These are phyloP conservation scores for Tricholoma flavovirens DNA, from an alignment of 768 basidiomycete genomes.

Conservation along the genomic window DNA sequence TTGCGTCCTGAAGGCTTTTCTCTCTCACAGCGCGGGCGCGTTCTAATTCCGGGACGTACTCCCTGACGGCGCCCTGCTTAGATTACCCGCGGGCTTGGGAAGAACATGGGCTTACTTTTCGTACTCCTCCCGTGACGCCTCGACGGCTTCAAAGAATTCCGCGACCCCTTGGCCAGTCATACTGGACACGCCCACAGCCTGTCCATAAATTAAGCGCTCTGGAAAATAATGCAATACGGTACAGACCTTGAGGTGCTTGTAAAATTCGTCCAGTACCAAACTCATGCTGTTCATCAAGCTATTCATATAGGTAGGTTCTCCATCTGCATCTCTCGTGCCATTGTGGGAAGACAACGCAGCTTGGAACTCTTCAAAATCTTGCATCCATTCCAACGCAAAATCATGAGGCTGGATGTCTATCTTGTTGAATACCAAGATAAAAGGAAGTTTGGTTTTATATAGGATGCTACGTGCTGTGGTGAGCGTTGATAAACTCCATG, in stretches of 20 bases:
- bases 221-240: background rate
- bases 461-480: slow-evolving; percentile 58
- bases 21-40: slow-evolving; percentile 62
- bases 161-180: slow-evolving; percentile 92
- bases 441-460: slow-evolving; percentile 97
- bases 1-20: slow-evolving; percentile 55
- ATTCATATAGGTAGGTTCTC: slow-evolving; percentile 96
- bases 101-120: slow-evolving; percentile 53
- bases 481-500: background rate
- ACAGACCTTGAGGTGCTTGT: slow-evolving; percentile 86
- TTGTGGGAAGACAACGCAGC: slow-evolving; percentile 70
- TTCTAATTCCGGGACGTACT: slow-evolving; percentile 87
- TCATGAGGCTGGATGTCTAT: slow-evolving; percentile 87
- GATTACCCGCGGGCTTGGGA: background rate
- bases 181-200: slow-evolving; percentile 96
- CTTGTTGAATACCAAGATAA: slow-evolving; percentile 98
- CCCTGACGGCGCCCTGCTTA: slow-evolving; percentile 39
- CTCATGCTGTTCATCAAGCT: slow-evolving; percentile 99
- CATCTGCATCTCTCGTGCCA: slow-evolving; percentile 67
- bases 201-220: slow-evolving; percentile 1
- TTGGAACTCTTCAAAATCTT: slow-evolving; percentile 95
- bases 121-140: slow-evolving; percentile 83
- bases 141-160: slow-evolving; percentile 89
- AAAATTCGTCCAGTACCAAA: slow-evolving; percentile 95
- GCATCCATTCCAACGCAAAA: slow-evolving; percentile 98